Conservation (phyloP, 371 early-diverging fungal species). For the Lichtheimia hyalospora region DNA sequence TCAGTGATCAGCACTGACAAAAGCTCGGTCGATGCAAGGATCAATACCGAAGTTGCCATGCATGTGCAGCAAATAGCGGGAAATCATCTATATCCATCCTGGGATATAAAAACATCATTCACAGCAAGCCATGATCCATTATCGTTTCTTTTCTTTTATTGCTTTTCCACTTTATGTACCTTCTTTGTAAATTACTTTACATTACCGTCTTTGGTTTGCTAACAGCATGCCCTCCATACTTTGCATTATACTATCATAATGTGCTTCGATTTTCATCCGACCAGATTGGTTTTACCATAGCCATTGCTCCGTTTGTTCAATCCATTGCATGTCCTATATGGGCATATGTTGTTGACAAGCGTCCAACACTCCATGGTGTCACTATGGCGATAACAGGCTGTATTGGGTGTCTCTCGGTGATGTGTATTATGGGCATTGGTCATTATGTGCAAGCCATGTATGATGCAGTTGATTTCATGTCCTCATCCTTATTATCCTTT, state of each 20-base stretch:
- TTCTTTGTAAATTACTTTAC: conserved; percentile 36
- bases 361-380: conserved; percentile 33
- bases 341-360: conserved; percentile 40
- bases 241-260: conserved; percentile 42
- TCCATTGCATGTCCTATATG: conserved; percentile 48
- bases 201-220: conserved; percentile 36
- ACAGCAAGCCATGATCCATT: background rate
- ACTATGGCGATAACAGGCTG: conserved; percentile 38
- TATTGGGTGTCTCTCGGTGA: conserved; percentile 35
- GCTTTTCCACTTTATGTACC: conserved; percentile 3
- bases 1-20: background rate
- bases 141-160: background rate
- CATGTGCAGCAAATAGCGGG: too few relatives aligned
- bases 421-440: conserved; percentile 26
- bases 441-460: conserved; percentile 1
- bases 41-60: too few relatives aligned
- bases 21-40: background rate
- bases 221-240: conserved; percentile 42
- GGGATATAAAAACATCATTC: background rate
- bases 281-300: conserved; percentile 44
- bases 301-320: conserved; percentile 51
- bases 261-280: conserved; percentile 39
- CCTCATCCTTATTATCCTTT: background rate
- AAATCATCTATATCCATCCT: too few relatives aligned
- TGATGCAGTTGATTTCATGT: background rate